A percentile compares a stretch with the other conserved stretches of the same genome.
phyloP scores from a whole-genome alignment of 2,329 filamentous ascomycete genomes.

The Penicillium sp. region DNA sequence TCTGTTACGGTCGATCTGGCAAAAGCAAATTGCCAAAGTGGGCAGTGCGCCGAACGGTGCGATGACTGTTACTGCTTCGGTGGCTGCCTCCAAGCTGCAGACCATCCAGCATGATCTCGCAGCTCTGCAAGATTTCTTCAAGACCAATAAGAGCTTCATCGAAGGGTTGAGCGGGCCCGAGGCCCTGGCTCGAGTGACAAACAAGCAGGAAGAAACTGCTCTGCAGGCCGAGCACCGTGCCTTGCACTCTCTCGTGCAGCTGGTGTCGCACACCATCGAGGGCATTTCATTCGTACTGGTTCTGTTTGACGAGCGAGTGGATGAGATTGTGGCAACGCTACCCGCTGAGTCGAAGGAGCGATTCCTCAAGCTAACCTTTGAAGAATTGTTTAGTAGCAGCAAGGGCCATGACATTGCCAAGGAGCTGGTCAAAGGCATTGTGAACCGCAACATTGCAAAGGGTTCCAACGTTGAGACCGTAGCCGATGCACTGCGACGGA shows the following conservation, averaged over 20 bases:
- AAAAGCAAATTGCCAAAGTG: constrained; percentile 63
- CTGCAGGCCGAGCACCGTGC: constrained; percentile 92
- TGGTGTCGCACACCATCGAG: constrained; percentile 88
- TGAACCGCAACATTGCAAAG: constrained; percentile 94
- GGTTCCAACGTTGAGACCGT: constrained; percentile 97
- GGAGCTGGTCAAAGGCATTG: constrained; percentile 91
- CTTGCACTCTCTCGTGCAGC: constrained; percentile 73
- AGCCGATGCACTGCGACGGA: constrained; percentile 82
- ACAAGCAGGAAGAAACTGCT: constrained; percentile 83
- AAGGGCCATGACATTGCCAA: constrained; percentile 86
- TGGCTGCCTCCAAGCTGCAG: constrained; percentile 64
- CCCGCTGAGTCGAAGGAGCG: constrained; percentile 64
- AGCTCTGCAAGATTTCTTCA: constrained; percentile 72
- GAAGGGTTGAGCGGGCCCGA: constrained; percentile 90
- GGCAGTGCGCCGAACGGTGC: constrained; percentile 53
- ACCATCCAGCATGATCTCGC: constrained; percentile 75
- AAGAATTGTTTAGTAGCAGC: constrained; percentile 73
- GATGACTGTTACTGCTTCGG: constrained; percentile 60
- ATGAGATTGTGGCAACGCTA: constrained; percentile 76
- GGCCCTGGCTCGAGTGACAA: constrained; percentile 69
- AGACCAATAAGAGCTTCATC: constrained; percentile 83
- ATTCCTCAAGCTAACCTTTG: constrained; percentile 74
- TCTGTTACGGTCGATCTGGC: constrained; percentile 86
- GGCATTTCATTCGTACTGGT: constrained; percentile 95
- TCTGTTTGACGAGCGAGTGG: constrained; percentile 86